Base-by-base conservation (phyloP, 169 alveolate species). In the Babesia bigemina region DNA sequence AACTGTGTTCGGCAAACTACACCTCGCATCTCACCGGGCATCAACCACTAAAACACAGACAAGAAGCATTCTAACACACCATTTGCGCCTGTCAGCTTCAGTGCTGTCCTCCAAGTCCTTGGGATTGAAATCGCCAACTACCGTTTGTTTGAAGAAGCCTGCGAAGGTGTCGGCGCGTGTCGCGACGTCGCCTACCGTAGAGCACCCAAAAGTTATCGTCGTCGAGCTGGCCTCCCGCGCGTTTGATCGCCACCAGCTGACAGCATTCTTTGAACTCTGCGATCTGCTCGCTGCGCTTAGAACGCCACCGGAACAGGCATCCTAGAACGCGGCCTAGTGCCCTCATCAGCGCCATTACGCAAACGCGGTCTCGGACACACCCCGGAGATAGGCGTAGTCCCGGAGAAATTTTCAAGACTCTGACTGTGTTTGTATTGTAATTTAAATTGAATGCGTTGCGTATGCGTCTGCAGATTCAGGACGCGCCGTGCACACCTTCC, bases 101-200 rank as follows among this genome's bases (percentile, higher is more conserved):
- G 62, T 36, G 26, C 48, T 45, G 11, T 58, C 71, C 42, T 6
- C 10, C 2, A 56, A 4, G 4, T 60, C 63, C 44, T 45, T 33
- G 14, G 49, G 48, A 28, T 77, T 61, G 75, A 50, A 77, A 24
- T 77, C 79, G 12, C 86, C 86, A 10, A 66, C 65, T 19, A 36
- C 56, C 0, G 86, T 65, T 55, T 77, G 86, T 56, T 77, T 77
- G 49, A 66, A 77, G 50, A 50, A 69, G 22, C 86, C 86, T 77
- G 55, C n/a, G 4, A 0, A 0, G 29, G 50, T 28, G 49, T 22
- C 48, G 4, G 3, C 22, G 33, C 21, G 16, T 21, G n/a, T 13
- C 21, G 9, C 33, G 8, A 21, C 17, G 19, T 11, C 50, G 26
- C 74, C 6, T 17, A 77, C 86, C 86, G 58, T 67, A 77, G n/a